Evolutionary conservation across 1,139 yeast species (phyloP).

Genomic region (Nakaseomyces delphensis): DNA sequence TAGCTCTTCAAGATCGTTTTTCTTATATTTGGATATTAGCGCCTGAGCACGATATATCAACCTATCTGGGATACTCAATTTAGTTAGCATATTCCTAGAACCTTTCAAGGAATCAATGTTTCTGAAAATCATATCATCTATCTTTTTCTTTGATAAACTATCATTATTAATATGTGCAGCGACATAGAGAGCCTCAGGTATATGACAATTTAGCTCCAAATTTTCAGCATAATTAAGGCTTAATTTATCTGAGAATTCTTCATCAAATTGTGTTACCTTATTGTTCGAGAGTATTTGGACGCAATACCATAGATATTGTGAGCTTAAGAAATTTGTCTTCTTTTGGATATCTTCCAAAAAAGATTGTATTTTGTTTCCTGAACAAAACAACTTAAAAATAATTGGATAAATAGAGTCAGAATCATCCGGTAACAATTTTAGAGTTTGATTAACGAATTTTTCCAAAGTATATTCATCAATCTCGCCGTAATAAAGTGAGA

Average conservation of each 20-base stretch:
- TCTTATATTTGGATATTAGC: slow-evolving; percentile 26
- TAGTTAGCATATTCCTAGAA: slow-evolving; percentile 31
- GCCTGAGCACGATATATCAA: slow-evolving; percentile 49
- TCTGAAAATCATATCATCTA: slow-evolving; percentile 40
- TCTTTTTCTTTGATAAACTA: slow-evolving; percentile 33
- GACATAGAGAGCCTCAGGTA: slow-evolving; percentile 56
- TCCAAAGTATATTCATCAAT: slow-evolving; percentile 34
- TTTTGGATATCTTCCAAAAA: slow-evolving; percentile 21
- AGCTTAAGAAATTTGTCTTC: slow-evolving; percentile 24
- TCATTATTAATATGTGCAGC: slow-evolving; percentile 46
- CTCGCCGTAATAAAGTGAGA: slow-evolving; percentile 55
- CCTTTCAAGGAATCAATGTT: slow-evolving; percentile 40
- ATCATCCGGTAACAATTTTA: slow-evolving; percentile 27
- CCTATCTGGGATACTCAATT: slow-evolving; percentile 40
- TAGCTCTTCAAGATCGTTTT: slow-evolving; percentile 52
- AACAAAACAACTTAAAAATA: slow-evolving; percentile 36
- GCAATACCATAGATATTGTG: slow-evolving; percentile 49
- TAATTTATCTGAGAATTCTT: slow-evolving; percentile 32
- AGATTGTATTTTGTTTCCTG: slow-evolving; percentile 28
- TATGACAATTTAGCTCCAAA: slow-evolving; percentile 40
- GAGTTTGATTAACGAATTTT: slow-evolving; percentile 28
- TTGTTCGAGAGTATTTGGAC: slow-evolving; percentile 37
- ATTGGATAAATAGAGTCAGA: slow-evolving; percentile 12
- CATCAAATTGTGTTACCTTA: slow-evolving; percentile 31
- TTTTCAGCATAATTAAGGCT: slow-evolving; percentile 46